These are phyloP conservation scores for Colletotrichum liaoningense DNA, from an alignment of 2,329 filamentous ascomycete species.

Conservation along the genomic window DNA sequence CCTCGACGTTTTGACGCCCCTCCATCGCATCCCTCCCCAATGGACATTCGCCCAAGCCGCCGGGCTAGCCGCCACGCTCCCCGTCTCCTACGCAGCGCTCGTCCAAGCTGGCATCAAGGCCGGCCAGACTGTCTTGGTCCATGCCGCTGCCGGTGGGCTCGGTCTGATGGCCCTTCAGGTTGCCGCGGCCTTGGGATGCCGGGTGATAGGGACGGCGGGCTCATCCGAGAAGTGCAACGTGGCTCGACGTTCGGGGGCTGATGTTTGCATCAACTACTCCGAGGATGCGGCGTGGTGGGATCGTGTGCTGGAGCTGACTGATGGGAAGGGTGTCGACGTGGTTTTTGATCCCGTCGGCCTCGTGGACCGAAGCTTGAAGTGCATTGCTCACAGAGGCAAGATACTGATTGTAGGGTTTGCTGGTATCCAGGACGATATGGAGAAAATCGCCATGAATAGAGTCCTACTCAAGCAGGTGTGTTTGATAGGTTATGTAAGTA, in stretches of 20 bases:
- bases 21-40: constrained; percentile 57
- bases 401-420: constrained; percentile 70
- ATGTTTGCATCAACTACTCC: constrained; percentile 54
- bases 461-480: constrained; percentile 63
- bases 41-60: constrained; percentile 62
- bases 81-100: constrained; percentile 65
- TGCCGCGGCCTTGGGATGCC: constrained; percentile 62
- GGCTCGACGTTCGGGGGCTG: constrained; percentile 52
- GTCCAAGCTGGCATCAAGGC: constrained; percentile 51
- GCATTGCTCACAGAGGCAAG: constrained; percentile 63
- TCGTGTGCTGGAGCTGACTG: constrained; percentile 59
- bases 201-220: constrained; percentile 64
- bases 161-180: constrained; percentile 68
- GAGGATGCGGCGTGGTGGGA: constrained; percentile 57
- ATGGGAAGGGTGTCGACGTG: constrained; percentile 63
- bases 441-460: constrained; percentile 65
- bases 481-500: constrained; percentile 63
- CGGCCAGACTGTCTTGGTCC: constrained; percentile 64
- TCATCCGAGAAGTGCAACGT: constrained; percentile 56
- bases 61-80: constrained; percentile 63
- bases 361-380: constrained; percentile 64
- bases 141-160: constrained; percentile 66
- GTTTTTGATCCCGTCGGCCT: constrained; percentile 70
- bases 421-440: constrained; percentile 62
- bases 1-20: constrained; percentile 45